These are phyloP conservation scores for Arxiozyma telluris DNA, from an alignment of 1,139 yeast genomes.

Conservation along the genomic window DNA sequence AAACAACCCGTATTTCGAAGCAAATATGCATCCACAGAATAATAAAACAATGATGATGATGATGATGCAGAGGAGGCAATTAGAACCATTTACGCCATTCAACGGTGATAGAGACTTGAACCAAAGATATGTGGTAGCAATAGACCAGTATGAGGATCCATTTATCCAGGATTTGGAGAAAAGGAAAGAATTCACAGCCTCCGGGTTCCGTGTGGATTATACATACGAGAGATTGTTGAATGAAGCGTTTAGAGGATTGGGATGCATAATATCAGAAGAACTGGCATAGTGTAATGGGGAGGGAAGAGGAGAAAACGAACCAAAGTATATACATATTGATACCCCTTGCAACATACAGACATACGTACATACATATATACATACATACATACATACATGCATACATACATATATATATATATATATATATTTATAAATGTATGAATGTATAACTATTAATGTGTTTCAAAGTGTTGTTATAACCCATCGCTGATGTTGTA, in stretches of 20 bases:
- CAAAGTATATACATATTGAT: too few relatives aligned
- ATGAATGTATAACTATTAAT: too few relatives aligned
- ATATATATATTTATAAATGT: too few relatives aligned
- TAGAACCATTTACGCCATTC: slow-evolving; percentile 81
- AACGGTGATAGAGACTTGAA: slow-evolving; percentile 70
- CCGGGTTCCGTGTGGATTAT: slow-evolving; percentile 68
- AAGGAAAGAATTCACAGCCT: slow-evolving; percentile 66
- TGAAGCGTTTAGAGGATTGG: slow-evolving; percentile 84
- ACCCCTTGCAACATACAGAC: too few relatives aligned
- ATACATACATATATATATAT: too few relatives aligned
- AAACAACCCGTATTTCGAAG: slow-evolving; percentile 28
- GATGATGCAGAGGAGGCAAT: slow-evolving; percentile 12
- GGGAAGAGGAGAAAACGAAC: too few relatives aligned
- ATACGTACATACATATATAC: too few relatives aligned
- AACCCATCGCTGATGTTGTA: too few relatives aligned
- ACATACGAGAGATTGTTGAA: slow-evolving; percentile 73
- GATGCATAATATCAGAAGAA: slow-evolving; percentile 68
- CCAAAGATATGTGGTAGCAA: slow-evolving; percentile 38
- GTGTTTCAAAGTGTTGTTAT: too few relatives aligned
- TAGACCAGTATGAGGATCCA: slow-evolving; percentile 47
- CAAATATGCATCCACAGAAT: slow-evolving; percentile 12
- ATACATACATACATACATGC: too few relatives aligned
- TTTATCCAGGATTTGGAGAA: slow-evolving; percentile 49
- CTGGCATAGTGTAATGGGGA: slow-evolving; percentile 35
- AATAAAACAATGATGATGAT: slow-evolving; percentile 11